Base-by-base conservation (phyloP, 331 rosid species). In the Stylosanthes scabra region DNA sequence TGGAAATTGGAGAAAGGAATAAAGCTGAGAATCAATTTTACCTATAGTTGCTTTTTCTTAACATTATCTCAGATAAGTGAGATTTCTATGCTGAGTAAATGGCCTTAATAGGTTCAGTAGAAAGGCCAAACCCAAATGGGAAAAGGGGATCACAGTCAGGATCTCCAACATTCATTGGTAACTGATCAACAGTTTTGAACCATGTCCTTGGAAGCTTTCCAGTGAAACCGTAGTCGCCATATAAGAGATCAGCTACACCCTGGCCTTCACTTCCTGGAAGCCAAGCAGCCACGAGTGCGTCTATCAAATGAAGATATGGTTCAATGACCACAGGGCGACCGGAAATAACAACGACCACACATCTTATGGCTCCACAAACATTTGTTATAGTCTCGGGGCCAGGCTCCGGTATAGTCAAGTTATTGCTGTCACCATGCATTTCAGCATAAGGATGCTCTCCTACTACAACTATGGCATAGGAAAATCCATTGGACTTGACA, bases 231-330 rank as follows among this genome's bases (percentile, higher is more conserved):
- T 79, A 77, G 70, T 90, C 91, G 59, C 96, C 96, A 77, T 51
- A 88, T 50, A 90, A 41, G 25, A 84, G 86, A 82, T 90, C 96
- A 27, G 86, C 89, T 11, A 88, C 93, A 42, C 93, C 96, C 49
- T 88, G 96, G 11, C 93, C 96, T 63, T 90, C 93, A 34, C 86
- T 84, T 15, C 96, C 96, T 0, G 96, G 96, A 57, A 90, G 84
- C 96, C 96, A 90, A 7, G 81, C 93, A 28, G 96, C 93, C 46
- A 90, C 91, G 20, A 90, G 78, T 47, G 91, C 86, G 70, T 90
- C 83, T 1, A 90, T 72, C 10, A 4, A 61, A 20, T 20, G 44
- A 72, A 90, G 11, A 11, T 86, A 86, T 2, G 93, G 93, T 69
- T 82, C 83, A 2, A 85, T 76, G 4, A 85, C 88, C 5, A 89